Conservation (phyloP, 2,329 filamentous ascomycete genomes). For the Escovopsis sp. region DNA sequence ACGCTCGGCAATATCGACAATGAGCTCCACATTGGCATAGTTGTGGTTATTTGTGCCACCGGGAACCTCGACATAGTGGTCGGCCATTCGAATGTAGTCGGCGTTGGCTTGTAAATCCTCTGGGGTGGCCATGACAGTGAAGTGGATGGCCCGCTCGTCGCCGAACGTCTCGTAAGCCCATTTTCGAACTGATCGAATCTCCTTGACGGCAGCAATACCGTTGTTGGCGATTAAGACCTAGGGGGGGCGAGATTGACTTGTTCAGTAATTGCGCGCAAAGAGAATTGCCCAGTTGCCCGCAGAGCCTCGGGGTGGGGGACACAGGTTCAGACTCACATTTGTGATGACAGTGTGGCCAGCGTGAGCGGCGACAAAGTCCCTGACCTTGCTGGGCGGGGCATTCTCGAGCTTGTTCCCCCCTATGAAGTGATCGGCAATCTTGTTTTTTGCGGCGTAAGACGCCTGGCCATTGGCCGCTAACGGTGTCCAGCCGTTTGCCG, state of each 20-base stretch:
- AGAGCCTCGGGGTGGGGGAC: no score
- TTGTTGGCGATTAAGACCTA: constrained; percentile 99
- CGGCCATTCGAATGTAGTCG: constrained; percentile 98
- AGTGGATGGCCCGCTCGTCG: constrained; percentile 95
- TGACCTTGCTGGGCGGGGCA: constrained; percentile 73
- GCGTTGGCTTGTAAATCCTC: constrained; percentile 96
- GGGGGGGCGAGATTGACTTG: not conserved
- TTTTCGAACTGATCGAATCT: constrained; percentile 98
- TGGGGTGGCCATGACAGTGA: constrained; percentile 98
- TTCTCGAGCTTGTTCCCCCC: constrained; percentile 79
- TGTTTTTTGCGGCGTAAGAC: constrained; percentile 67
- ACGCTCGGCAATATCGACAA: constrained; percentile 95
- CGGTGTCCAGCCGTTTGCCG: constrained; percentile 31
- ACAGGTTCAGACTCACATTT: constrained; percentile 50
- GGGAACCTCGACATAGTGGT: constrained; percentile 97
- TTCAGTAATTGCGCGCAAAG: no score
- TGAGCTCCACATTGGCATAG: constrained; percentile 98
- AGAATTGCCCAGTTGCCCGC: no score
- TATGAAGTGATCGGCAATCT: constrained; percentile 86
- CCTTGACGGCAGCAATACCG: constrained; percentile 98
- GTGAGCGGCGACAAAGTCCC: constrained; percentile 84
- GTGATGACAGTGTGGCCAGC: constrained; percentile 97
- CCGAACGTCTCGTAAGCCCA: constrained; percentile 99
- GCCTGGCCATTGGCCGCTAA: constrained; percentile 39
- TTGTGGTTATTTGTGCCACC: constrained; percentile 99